Conservation (phyloP, 208 protist genomes). For the Leptomonas seymouri region DNA sequence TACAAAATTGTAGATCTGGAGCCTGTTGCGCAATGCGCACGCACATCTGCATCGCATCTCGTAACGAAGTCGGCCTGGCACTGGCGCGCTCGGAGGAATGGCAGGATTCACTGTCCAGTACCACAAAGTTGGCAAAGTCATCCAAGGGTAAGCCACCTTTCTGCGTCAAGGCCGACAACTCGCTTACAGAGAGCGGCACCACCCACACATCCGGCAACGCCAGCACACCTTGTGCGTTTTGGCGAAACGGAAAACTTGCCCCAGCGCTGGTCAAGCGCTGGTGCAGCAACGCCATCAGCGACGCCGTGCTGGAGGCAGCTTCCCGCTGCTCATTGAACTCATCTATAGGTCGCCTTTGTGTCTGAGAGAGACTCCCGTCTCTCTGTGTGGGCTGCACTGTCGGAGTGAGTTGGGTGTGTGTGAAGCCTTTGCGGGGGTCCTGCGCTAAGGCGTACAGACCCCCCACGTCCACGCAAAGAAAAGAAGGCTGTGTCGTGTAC, state of each 20-base stretch:
- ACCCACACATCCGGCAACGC: slow-evolving; percentile 28
- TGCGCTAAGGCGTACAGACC: slow-evolving; percentile 23
- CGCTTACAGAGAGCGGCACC: slow-evolving; percentile 11
- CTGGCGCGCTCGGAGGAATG: too few relatives aligned
- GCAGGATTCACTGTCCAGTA: not conserved
- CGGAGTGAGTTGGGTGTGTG: not conserved
- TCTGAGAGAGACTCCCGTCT: too few relatives aligned
- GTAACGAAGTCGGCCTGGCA: not conserved
- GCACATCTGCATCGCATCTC: not conserved
- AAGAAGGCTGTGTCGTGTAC: not conserved
- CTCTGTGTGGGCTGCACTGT: too few relatives aligned
- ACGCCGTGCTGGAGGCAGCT: too few relatives aligned
- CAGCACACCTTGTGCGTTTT: not conserved
- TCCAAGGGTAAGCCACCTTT: not conserved
- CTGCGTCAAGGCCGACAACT: not conserved
- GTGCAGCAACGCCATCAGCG: slow-evolving; percentile 8
- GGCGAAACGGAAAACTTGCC: slow-evolving; percentile 3
- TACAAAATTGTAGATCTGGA: not conserved
- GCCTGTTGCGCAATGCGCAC: not conserved
- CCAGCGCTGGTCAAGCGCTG: slow-evolving; percentile 14
- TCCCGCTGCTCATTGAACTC: too few relatives aligned
- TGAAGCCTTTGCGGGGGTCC: not conserved
- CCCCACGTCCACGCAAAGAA: slow-evolving; percentile 27
- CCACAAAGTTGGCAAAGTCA: slow-evolving; percentile 4
- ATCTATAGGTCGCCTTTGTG: too few relatives aligned